phyloP scores from a whole-genome alignment of 495 filamentous ascomycete species.

The Lophiotrema nucula region DNA sequence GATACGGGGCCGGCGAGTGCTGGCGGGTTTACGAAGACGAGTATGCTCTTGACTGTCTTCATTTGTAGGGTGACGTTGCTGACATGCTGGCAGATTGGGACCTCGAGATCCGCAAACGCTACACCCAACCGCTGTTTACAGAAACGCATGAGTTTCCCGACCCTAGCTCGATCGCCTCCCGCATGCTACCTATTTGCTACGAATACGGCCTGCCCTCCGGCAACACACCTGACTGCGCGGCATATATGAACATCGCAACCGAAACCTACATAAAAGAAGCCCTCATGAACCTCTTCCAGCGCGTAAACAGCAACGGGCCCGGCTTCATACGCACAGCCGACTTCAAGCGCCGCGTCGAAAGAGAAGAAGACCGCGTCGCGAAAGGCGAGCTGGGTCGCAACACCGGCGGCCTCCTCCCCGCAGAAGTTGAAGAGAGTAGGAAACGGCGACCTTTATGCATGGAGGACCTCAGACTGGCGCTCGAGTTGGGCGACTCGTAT shows the following conservation, averaged over 20 bases:
- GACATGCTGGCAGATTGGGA: slow-evolving; percentile 36
- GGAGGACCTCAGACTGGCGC: slow-evolving; percentile 71
- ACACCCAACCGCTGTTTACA: slow-evolving; percentile 76
- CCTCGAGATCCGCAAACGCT: slow-evolving; percentile 89
- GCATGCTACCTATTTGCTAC: slow-evolving; percentile 93
- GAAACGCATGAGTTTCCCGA: slow-evolving; percentile 96
- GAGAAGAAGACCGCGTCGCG: slow-evolving; percentile 67
- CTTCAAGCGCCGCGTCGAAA: slow-evolving; percentile 68
- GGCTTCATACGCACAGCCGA: slow-evolving; percentile 75
- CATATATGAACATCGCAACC: slow-evolving; percentile 84
- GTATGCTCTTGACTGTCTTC: slow-evolving; percentile 53
- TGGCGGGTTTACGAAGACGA: slow-evolving; percentile 81
- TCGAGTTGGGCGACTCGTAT: slow-evolving; percentile 70
- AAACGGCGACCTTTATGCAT: slow-evolving; percentile 68
- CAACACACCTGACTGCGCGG: slow-evolving; percentile 67
- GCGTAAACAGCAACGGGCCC: slow-evolving; percentile 76
- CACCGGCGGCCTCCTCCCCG: slow-evolving; percentile 72
- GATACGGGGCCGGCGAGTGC: slow-evolving; percentile 79
- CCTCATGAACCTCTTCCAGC: slow-evolving; percentile 71
- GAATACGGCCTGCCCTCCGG: slow-evolving; percentile 81
- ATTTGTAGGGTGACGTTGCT: not conserved
- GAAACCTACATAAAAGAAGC: slow-evolving; percentile 93
- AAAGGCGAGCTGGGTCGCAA: slow-evolving; percentile 64
- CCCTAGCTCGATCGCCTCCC: slow-evolving; percentile 68
- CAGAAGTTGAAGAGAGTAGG: slow-evolving; percentile 68